Evolutionary conservation across 352 stramenopile genomes (phyloP).

Genomic region (Thraustochytrium striatum): DNA sequence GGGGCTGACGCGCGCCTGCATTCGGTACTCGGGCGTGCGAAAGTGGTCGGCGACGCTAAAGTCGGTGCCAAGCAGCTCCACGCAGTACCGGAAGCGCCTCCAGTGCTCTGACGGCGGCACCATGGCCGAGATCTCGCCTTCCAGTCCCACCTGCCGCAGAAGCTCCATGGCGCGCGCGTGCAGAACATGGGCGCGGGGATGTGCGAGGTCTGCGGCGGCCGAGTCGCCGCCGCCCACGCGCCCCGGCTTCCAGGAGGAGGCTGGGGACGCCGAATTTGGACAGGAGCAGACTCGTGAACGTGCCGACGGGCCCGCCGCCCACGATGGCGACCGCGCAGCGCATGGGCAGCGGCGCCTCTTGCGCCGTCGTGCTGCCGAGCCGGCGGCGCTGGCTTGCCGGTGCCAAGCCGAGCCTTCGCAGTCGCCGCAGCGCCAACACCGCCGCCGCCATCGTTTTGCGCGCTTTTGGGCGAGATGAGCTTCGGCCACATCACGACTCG

Average conservation of each 20-base stretch:
- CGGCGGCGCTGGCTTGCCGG: background rate
- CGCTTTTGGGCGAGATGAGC: too few relatives aligned
- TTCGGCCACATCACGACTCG: too few relatives aligned
- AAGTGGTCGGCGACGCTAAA: slow-evolving; percentile 70
- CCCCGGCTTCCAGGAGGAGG: slow-evolving; percentile 47
- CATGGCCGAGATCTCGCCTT: slow-evolving; percentile 10
- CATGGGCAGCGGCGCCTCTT: background rate
- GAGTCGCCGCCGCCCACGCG: background rate
- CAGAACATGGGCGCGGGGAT: slow-evolving; percentile 80
- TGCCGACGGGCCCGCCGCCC: slow-evolving; percentile 50
- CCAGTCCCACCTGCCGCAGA: slow-evolving; percentile 53
- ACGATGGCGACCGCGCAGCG: slow-evolving; percentile 31
- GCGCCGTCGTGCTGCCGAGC: background rate
- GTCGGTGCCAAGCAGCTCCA: slow-evolving; percentile 52
- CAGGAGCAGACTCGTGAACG: slow-evolving; percentile 34
- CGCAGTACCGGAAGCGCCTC: slow-evolving; percentile 63
- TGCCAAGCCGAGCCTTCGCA: background rate
- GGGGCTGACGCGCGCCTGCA: slow-evolving; percentile 39
- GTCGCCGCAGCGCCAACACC: too few relatives aligned
- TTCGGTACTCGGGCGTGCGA: slow-evolving; percentile 64
- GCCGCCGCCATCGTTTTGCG: too few relatives aligned
- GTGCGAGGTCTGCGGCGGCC: slow-evolving; percentile 35
- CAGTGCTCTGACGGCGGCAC: slow-evolving; percentile 61
- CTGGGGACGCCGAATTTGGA: slow-evolving; percentile 2
- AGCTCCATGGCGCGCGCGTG: slow-evolving; percentile 81